These are phyloP conservation scores for Paraconiothyrium sp. DNA, from an alignment of 2,329 filamentous ascomycete species.

Conservation along the genomic window DNA sequence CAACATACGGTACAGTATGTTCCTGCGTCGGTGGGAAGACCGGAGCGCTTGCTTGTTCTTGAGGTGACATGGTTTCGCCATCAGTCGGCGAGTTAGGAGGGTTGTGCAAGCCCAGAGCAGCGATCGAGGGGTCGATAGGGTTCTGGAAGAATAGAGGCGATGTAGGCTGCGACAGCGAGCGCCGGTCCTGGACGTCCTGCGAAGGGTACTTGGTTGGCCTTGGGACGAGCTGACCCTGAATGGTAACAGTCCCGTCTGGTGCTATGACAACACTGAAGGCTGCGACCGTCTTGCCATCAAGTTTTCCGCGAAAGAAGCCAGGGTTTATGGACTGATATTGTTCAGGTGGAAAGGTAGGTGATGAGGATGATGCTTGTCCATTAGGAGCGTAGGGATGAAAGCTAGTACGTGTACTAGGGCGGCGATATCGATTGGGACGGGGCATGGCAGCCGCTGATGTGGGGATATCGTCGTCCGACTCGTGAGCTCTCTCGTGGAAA, in stretches of 20 bases:
- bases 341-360: conserved; percentile 16
- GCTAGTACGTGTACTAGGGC: conserved; percentile 12
- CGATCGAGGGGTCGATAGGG: conserved; percentile 7
- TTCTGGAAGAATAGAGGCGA: conserved; percentile 5
- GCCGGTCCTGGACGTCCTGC: conserved; percentile 11
- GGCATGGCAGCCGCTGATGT: conserved; percentile 23
- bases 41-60: neutral
- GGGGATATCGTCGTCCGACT: conserved; percentile 12
- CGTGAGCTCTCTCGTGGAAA: conserved; percentile 2
- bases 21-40: neutral
- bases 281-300: conserved; percentile 4
- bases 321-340: conserved; percentile 17
- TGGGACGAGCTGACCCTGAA: conserved; percentile 24
- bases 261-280: conserved; percentile 11
- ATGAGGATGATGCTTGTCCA: conserved; percentile 1
- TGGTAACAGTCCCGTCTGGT: conserved; percentile 22
- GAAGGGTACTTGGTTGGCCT: conserved; percentile 16
- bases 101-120: neutral
- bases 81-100: neutral
- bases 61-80: neutral
- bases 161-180: conserved; percentile 9
- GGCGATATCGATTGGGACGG: conserved; percentile 24
- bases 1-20: neutral
- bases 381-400: conserved; percentile 3
- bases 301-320: conserved; percentile 14